Base-by-base conservation (phyloP, 139 green algal species). In the Chlamydomonas sp. region DNA sequence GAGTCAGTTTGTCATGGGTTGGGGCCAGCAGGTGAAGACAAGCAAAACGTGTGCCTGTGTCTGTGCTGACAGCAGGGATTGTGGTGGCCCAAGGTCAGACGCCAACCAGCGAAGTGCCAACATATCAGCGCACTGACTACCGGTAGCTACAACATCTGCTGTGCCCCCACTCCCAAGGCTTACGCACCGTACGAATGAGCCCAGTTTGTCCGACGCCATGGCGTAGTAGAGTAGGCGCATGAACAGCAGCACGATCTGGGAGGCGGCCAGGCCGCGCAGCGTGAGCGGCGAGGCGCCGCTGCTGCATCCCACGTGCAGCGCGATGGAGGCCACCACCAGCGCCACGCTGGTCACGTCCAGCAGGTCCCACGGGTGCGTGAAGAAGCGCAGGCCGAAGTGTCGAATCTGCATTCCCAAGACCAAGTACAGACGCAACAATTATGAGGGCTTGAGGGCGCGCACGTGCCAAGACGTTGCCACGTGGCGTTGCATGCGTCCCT, bases 191-290 rank as follows among this genome's bases (percentile, higher is more conserved):
- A 88, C 83, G 18, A 88, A 88, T 20, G 62, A 76, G 15, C 83
- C 83, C 12, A 88, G 62, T 63, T 59, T 67, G 10, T 88, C 83
- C 2, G 6, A 62, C 1, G 83, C 83, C 83, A 88, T 88, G 5
- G 73, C 83, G 62, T 75, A 87, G 83, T 80, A 87, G 1, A 87
- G n/a, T 12, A 87, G n/a, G 31, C 83, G 83, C 61, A 64, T 87
- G 83, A 87, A 87, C 3, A 87, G 83, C 72, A 87, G 31, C 31
- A 87, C 12, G 3, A 81, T 63, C 63, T 82, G 62, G 1, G 64
- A 62, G 1, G 73, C 62, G 4, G 63, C 63, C 73, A 88, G 4
- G 6, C 31, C 49, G 2, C 83, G 83, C 16, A 88, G 83, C 10
- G 1, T 4, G 9, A 8, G 2, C 2, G 83, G 83, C 60, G 69